Evolutionary conservation across 331 rosid genomes (phyloP), one percentile per base, ranked within the genome.

Genomic region (Rosa hybrid): DNA sequence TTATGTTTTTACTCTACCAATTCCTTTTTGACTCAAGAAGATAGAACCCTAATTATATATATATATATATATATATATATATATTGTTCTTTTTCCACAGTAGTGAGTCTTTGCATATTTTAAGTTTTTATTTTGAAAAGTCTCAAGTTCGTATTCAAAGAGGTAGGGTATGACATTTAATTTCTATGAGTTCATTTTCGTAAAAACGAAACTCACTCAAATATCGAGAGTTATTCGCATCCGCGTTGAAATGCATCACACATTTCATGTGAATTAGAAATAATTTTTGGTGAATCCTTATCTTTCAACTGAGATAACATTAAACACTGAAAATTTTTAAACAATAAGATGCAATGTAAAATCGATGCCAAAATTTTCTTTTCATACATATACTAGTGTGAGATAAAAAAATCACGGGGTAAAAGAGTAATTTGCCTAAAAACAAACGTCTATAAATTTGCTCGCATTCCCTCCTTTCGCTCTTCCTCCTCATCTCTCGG

Each of bases 401-500:
- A n/a, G 21, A 62, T 27, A 18, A 25, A 23, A 63, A 9, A 34
- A 21, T 8, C 27, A 59, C 5, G 39, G 71, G 71, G 45, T 65
- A 30, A 67, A 38, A 38, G 2, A 38, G 48, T 67, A 16, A 67
- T 8, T 67, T 38, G 18, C 0, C 3, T 9, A 1, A 69, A 20
- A 69, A n/a, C 73, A 42, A 69, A 69, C 30, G 7, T 42, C 34
- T 69, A 41, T 69, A 51, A 51, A 73, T 4, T 0, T 11, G 20
- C 46, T 53, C 77, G 17, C 39, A 9, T 27, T 23, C 7, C 81
- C 13, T 17, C 25, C 17, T 2, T 0, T 3, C 11, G 17, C n/a
- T 54, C 69, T 8, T 7, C 12, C 67, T 39, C 53, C 83, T 25
- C 75, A 5, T 63, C 78, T 68, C 59, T 38, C 45, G 80, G 84